Percentiles rank a stretch among this genome's conserved stretches.
phyloP scores from a whole-genome alignment of 805 yeast genomes.

The Candida schatavii region DNA sequence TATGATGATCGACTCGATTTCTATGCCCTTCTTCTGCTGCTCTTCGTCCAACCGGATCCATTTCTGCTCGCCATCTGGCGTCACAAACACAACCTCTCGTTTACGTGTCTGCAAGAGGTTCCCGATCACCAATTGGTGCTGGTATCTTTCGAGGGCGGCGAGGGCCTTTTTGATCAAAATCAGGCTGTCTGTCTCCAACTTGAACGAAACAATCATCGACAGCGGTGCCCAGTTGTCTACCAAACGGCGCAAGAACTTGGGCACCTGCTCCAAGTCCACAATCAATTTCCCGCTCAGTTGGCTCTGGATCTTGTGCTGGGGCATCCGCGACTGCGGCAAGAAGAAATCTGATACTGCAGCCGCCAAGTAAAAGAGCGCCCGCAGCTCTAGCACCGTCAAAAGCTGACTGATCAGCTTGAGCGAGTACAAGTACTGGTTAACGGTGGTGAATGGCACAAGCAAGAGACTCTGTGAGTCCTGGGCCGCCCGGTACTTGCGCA shows the following conservation, averaged over 20 bases:
- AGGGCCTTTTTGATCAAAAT: constrained; percentile 73
- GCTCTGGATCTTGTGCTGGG: constrained; percentile 94
- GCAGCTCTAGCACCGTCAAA: constrained; percentile 51
- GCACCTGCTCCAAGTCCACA: constrained; percentile 91
- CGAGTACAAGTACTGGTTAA: constrained; percentile 88
- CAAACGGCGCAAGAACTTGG: constrained; percentile 82
- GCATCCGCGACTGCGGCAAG: constrained; percentile 78
- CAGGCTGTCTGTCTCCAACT: constrained; percentile 80
- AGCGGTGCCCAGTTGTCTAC: constrained; percentile 94
- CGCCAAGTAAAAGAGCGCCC: constrained; percentile 81
- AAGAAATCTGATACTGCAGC: constrained; percentile 98
- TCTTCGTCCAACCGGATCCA: constrained; percentile 54
- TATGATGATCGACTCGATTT: constrained; percentile 76
- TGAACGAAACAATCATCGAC: constrained; percentile 92
- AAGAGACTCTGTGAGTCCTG: constrained; percentile 53
- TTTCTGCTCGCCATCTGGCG: constrained; percentile 35
- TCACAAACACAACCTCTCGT: constrained; percentile 82
- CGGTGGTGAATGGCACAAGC: constrained; percentile 87
- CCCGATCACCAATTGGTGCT: constrained; percentile 93
- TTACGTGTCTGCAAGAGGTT: constrained; percentile 87
- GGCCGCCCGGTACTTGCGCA: constrained; percentile 53
- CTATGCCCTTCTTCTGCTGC: constrained; percentile 42
- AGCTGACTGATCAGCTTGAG: constrained; percentile 62
- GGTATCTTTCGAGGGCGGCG: constrained; percentile 78
- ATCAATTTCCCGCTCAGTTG: constrained; percentile 73